Evolutionary conservation across 2,329 filamentous ascomycete genomes (phyloP).

Genomic region (Curvularia sp.): DNA sequence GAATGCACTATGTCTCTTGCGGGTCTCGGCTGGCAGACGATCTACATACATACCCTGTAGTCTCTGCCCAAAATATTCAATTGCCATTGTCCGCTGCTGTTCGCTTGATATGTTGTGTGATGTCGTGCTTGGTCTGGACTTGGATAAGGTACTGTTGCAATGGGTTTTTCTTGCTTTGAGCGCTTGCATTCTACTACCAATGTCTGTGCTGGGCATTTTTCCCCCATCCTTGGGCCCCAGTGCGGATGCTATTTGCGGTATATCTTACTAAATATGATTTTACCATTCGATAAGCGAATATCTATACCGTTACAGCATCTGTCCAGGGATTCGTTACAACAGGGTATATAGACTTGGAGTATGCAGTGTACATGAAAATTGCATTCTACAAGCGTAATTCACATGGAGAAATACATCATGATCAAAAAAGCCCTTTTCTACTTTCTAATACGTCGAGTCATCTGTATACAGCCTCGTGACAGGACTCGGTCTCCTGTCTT

Average conservation of each 20-base stretch:
- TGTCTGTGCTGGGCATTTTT: background rate
- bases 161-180: background rate
- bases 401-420: background rate
- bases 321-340: background rate
- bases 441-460: conserved; percentile 29
- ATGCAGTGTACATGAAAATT: background rate
- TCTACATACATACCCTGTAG: conserved; percentile 41
- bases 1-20: conserved; percentile 42
- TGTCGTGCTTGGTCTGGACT: background rate
- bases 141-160: background rate
- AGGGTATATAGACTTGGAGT: too few relatives aligned
- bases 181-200: background rate
- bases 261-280: too few relatives aligned
- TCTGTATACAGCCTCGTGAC: conserved; percentile 48
- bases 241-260: too few relatives aligned
- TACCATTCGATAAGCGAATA: background rate
- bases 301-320: background rate
- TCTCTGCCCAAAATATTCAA: conserved; percentile 43
- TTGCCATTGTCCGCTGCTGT: conserved; percentile 36
- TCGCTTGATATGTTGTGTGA: conserved; percentile 2
- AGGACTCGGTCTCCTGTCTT: conserved; percentile 31
- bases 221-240: background rate
- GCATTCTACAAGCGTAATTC: background rate
- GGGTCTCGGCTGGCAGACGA: conserved; percentile 37
- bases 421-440: background rate